These are phyloP conservation scores for Kluyveromyces siamensis DNA, from an alignment of 805 yeast genomes.

Conservation along the genomic window DNA sequence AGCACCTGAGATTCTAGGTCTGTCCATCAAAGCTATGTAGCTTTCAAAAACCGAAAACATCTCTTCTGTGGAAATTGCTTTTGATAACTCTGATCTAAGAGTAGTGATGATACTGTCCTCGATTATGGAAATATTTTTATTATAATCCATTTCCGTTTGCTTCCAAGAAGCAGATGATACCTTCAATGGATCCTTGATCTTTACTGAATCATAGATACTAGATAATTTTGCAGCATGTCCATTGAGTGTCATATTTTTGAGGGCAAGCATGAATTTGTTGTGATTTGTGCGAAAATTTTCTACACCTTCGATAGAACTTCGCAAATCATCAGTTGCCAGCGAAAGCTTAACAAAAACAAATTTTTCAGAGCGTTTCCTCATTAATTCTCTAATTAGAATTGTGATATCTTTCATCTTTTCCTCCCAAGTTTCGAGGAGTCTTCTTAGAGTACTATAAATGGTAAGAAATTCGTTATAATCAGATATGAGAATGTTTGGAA, in stretches of 20 bases:
- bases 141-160: constrained; percentile 34
- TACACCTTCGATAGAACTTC: constrained; percentile 37
- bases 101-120: constrained; percentile 38
- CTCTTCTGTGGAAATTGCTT: constrained; percentile 34
- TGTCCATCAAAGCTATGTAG: constrained; percentile 38
- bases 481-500: constrained; percentile 38
- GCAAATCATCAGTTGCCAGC: constrained; percentile 33
- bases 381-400: constrained; percentile 59
- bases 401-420: constrained; percentile 53
- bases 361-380: constrained; percentile 64
- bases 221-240: constrained; percentile 26
- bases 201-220: constrained; percentile 35
- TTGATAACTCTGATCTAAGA: constrained; percentile 32
- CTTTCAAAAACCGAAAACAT: constrained; percentile 43
- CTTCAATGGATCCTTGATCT: constrained; percentile 5
- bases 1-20: constrained; percentile 50
- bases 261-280: constrained; percentile 35
- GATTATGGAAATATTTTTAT: constrained; percentile 33
- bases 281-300: constrained; percentile 44
- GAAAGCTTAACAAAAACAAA: constrained; percentile 55
- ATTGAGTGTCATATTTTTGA: constrained; percentile 18
- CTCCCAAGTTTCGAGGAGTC: constrained; percentile 40
- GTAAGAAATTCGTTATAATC: constrained; percentile 33
- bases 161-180: constrained; percentile 30
- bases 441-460: constrained; percentile 28